These are phyloP conservation scores for Paramecium caudatum DNA, from an alignment of 73 alveolate species.

Conservation along the genomic window DNA sequence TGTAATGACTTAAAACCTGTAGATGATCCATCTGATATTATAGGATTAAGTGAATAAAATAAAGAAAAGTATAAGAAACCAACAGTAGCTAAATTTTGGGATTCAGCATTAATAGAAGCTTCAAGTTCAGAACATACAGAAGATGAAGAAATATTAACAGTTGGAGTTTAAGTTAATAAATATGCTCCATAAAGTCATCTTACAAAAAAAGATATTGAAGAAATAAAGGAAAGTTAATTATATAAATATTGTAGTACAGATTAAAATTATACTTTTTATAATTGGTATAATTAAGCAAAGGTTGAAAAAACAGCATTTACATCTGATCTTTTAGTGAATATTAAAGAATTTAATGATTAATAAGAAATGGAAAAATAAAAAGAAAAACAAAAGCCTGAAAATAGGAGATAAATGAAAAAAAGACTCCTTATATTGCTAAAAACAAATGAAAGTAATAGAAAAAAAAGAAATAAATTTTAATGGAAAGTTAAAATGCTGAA, in stretches of 20 bases:
- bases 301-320: neutral
- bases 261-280: constrained; percentile 13
- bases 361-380: constrained; percentile 27
- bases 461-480: neutral
- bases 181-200: neutral
- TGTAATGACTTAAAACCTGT: constrained; percentile 35
- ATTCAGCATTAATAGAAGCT: neutral
- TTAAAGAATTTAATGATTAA: neutral
- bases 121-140: constrained; percentile 45
- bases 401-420: constrained; percentile 8
- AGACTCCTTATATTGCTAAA: constrained; percentile 35
- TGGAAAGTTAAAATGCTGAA: neutral
- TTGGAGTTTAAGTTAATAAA: constrained; percentile 7
- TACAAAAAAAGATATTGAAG: neutral
- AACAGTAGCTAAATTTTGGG: constrained; percentile 17
- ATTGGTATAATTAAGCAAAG: constrained; percentile 59
- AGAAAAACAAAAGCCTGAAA: constrained; percentile 22
- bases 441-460: constrained; percentile 21
- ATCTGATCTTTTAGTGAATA: neutral
- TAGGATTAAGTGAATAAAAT: neutral
- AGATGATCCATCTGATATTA: neutral
- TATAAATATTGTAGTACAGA: constrained; percentile 49
- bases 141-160: constrained; percentile 28
- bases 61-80: constrained; percentile 40
- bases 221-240: neutral